Conservation (phyloP, 768 basidiomycete genomes). For the Clitopilus hobsonii region DNA sequence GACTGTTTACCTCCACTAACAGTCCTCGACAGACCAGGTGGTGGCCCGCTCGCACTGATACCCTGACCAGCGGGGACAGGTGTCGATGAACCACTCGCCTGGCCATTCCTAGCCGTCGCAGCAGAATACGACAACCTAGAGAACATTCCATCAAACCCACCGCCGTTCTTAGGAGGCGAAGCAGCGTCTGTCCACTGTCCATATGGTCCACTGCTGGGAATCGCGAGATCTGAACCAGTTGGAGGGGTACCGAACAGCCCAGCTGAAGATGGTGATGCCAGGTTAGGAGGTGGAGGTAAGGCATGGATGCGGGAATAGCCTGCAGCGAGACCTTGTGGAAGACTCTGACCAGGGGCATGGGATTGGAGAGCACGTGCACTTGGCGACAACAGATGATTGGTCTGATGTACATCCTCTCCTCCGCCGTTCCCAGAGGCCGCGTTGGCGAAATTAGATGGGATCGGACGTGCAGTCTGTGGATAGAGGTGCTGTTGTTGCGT, state of each 20-base stretch:
- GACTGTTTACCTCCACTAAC: constrained; percentile 32
- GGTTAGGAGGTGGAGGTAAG: constrained; percentile 35
- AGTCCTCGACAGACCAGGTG: constrained; percentile 33
- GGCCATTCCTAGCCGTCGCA: constrained; percentile 19
- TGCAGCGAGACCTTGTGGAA: constrained; percentile 89
- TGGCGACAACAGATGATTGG: constrained; percentile 49
- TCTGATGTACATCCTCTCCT: constrained; percentile 11
- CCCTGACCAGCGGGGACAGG: constrained; percentile 9
- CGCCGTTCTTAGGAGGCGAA: constrained; percentile 11
- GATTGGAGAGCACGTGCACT: constrained; percentile 75
- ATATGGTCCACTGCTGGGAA: constrained; percentile 21
- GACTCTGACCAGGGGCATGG: constrained; percentile 86
- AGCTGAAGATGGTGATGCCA: constrained; percentile 28
- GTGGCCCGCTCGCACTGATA: constrained; percentile 9
- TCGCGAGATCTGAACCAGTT: constrained; percentile 1
- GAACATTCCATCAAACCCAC: constrained; percentile 46
- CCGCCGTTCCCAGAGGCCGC: constrained; percentile 3
- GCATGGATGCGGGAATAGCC: constrained; percentile 90
- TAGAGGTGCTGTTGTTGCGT: constrained; percentile 29
- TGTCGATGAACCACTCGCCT: constrained; percentile 18
- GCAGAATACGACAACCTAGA: constrained; percentile 55
- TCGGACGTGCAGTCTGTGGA: constrained; percentile 23
- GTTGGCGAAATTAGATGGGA: constrained; percentile 18
- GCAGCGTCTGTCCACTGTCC: constrained; percentile 21
- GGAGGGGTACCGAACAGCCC: constrained; percentile 16